Percentiles rank a stretch among this genome's conserved stretches.
Conservation (phyloP, 202 grass and related monocot species). For the Saccharum hybrid region DNA sequence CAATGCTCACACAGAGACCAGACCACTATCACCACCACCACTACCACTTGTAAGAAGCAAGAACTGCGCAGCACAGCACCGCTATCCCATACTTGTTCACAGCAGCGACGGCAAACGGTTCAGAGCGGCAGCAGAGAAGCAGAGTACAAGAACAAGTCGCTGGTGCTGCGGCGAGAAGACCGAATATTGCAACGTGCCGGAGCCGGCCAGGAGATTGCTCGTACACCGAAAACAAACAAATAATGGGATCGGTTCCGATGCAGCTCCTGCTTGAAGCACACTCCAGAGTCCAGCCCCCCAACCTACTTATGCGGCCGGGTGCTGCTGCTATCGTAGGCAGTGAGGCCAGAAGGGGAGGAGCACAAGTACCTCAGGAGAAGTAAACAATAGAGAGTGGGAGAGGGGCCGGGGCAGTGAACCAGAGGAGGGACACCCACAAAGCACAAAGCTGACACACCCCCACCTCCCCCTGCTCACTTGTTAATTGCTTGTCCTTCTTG, state of each 20-base stretch:
- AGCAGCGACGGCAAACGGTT: slow-evolving; percentile 25
- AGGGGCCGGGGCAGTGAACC: slow-evolving; percentile 34
- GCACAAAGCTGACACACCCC: slow-evolving; percentile 73
- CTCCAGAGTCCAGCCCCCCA: slow-evolving; percentile 13
- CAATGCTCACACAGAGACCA: slow-evolving; percentile 26
- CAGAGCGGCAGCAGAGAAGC: slow-evolving; percentile 27
- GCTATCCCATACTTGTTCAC: slow-evolving; percentile 46
- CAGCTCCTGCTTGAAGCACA: slow-evolving; percentile 52
- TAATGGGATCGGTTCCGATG: slow-evolving; percentile 33
- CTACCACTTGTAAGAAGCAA: no score
- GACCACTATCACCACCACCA: neutral
- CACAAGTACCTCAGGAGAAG: slow-evolving; percentile 53
- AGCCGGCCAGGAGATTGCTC: slow-evolving; percentile 47
- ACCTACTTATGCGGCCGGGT: slow-evolving; percentile 55
- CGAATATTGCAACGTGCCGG: slow-evolving; percentile 65
- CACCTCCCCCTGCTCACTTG: slow-evolving; percentile 50
- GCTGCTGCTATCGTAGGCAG: slow-evolving; percentile 51
- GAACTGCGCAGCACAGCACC: no score
- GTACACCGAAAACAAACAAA: slow-evolving; percentile 53
- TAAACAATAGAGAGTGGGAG: slow-evolving; percentile 60
- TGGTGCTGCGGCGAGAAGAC: slow-evolving; percentile 24
- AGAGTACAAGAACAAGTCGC: slow-evolving; percentile 48
- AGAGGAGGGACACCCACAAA: slow-evolving; percentile 65
- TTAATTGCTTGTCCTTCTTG: slow-evolving; percentile 57
- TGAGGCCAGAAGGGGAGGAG: slow-evolving; percentile 55